Conservation (phyloP, 495 filamentous ascomycete species). For the Podospora sp. region DNA sequence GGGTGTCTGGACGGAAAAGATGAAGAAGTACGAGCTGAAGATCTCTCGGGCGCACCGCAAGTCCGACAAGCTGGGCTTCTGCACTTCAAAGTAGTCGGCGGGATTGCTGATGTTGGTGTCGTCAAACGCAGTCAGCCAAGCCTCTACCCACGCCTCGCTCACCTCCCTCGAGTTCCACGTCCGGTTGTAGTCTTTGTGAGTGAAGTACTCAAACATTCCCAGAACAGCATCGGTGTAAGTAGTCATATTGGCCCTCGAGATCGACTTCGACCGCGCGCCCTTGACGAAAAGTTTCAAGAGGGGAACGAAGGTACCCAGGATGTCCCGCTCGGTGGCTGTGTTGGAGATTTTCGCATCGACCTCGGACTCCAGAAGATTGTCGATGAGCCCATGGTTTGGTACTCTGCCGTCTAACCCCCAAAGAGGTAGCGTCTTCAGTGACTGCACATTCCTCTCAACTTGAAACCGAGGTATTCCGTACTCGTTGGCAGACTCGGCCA, state of each 20-base stretch:
- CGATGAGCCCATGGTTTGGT: constrained; percentile 65
- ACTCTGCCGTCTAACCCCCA: constrained; percentile 68
- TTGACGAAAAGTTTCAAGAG: constrained; percentile 62
- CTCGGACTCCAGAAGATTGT: constrained; percentile 62
- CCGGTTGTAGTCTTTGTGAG: constrained; percentile 57
- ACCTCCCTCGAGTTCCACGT: constrained; percentile 65
- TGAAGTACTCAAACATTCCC: constrained; percentile 33
- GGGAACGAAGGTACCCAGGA: constrained; percentile 63
- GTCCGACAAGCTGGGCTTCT: constrained; percentile 60
- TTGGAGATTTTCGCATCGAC: constrained; percentile 58
- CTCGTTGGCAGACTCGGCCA: constrained; percentile 67
- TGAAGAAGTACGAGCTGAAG: constrained; percentile 69
- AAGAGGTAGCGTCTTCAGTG: constrained; percentile 65
- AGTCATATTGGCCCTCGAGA: constrained; percentile 25
- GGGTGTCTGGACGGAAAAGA: constrained; percentile 67
- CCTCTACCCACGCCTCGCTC: constrained; percentile 61
- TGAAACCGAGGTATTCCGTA: constrained; percentile 68
- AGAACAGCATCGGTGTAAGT: constrained; percentile 33
- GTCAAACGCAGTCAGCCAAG: constrained; percentile 63
- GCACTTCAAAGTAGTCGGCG: constrained; percentile 57
- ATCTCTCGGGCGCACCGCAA: constrained; percentile 61
- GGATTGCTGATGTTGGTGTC: constrained; percentile 52
- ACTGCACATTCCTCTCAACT: constrained; percentile 66
- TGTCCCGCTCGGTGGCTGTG: constrained; percentile 54
- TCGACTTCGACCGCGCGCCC: constrained; percentile 30